Evolutionary conservation across 2,329 filamentous ascomycete species (phyloP).

Genomic region (Aspergillus tamarii): DNA sequence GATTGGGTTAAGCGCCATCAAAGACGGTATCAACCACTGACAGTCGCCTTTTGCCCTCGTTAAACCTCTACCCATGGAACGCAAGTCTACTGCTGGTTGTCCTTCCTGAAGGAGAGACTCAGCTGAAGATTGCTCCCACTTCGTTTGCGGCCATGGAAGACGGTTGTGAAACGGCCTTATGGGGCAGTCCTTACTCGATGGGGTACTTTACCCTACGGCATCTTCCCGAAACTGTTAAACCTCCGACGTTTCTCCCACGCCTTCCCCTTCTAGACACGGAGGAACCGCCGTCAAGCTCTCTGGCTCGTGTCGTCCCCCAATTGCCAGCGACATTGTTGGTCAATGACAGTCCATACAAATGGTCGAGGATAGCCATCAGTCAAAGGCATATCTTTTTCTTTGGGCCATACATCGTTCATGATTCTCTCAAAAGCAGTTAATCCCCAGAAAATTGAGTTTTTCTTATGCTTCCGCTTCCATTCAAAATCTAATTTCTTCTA

Average conservation of each 20-base stretch:
- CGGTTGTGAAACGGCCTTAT: background rate
- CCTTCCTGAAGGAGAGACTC: background rate
- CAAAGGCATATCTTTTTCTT: background rate
- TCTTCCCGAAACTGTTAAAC: constrained; percentile 3
- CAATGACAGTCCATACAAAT: background rate
- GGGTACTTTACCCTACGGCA: background rate
- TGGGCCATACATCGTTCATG: background rate
- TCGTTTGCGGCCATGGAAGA: background rate
- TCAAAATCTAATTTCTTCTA: background rate
- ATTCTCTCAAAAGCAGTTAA: background rate
- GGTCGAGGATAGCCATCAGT: background rate
- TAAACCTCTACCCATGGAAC: background rate
- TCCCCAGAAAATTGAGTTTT: background rate
- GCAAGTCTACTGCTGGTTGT: background rate
- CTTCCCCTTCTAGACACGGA: constrained; percentile 16
- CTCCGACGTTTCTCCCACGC: constrained; percentile 8
- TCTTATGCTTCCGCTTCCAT: too few relatives aligned
- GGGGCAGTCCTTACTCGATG: background rate
- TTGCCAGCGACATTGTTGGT: background rate
- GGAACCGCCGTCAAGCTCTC: constrained; percentile 19
- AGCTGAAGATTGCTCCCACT: background rate
- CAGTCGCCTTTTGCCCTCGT: background rate
- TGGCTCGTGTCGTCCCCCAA: background rate
- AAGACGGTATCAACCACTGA: background rate
- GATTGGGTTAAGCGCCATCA: constrained; percentile 7